Conservation (phyloP, 2,329 filamentous ascomycete genomes). For the Fonsecaea nubica region DNA sequence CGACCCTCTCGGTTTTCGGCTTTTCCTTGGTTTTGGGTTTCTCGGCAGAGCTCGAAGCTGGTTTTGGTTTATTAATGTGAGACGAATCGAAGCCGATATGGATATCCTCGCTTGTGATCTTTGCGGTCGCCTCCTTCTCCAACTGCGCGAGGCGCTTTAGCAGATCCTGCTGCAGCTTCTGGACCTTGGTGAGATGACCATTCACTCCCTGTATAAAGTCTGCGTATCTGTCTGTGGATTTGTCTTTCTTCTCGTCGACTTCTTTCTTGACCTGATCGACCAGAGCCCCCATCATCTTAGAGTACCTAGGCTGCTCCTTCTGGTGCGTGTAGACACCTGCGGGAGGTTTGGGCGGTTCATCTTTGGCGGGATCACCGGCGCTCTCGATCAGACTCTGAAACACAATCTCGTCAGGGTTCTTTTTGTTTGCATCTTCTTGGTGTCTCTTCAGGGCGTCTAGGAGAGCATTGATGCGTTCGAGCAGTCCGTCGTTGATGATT, state of each 20-base stretch:
- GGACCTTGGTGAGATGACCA: slow-evolving; percentile 77
- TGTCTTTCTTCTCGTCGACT: slow-evolving; percentile 73
- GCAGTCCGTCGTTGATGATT: slow-evolving; percentile 87
- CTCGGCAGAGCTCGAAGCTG: slow-evolving; percentile 49
- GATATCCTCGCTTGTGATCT: slow-evolving; percentile 92
- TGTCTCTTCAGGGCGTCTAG: slow-evolving; percentile 77
- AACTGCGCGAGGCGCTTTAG: slow-evolving; percentile 76
- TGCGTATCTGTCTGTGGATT: slow-evolving; percentile 68
- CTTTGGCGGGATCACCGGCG: slow-evolving; percentile 71
- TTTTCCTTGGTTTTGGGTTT: slow-evolving; percentile 30
- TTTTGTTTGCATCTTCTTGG: slow-evolving; percentile 68
- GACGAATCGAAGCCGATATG: slow-evolving; percentile 92
- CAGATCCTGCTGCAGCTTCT: slow-evolving; percentile 77
- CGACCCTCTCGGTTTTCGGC: slow-evolving; percentile 55
- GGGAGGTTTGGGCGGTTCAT: slow-evolving; percentile 77
- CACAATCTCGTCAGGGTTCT: slow-evolving; percentile 77
- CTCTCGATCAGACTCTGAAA: slow-evolving; percentile 90
- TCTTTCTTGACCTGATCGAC: slow-evolving; percentile 91
- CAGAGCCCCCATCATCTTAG: slow-evolving; percentile 97
- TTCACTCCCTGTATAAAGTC: slow-evolving; percentile 80
- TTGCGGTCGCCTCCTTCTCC: slow-evolving; percentile 81
- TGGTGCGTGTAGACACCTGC: slow-evolving; percentile 78
- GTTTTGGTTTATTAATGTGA: slow-evolving; percentile 69
- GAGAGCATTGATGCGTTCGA: slow-evolving; percentile 80
- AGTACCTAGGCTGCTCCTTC: slow-evolving; percentile 80